Evolutionary conservation across 2,329 filamentous ascomycete genomes (phyloP).

Genomic region (Colletotrichum liriopes): DNA sequence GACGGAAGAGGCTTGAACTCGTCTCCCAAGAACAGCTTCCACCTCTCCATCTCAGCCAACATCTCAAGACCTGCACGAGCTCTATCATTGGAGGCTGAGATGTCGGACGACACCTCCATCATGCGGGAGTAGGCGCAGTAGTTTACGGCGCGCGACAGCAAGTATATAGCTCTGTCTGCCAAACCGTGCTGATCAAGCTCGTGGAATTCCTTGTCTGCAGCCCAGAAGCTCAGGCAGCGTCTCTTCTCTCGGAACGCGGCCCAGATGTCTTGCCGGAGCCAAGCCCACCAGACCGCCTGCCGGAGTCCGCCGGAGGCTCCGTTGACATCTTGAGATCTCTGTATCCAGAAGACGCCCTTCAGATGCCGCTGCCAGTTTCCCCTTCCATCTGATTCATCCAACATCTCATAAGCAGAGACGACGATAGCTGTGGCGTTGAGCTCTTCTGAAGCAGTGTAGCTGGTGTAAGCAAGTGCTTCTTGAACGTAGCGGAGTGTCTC

Average conservation of each 20-base stretch:
- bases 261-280: conserved; percentile 78
- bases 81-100: conserved; percentile 31
- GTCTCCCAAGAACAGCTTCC: conserved; percentile 52
- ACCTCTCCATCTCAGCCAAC: conserved; percentile 49
- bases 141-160: conserved; percentile 71
- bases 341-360: conserved; percentile 77
- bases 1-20: conserved; percentile 60
- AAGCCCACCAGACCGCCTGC: conserved; percentile 76
- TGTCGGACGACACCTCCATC: conserved; percentile 34
- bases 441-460: conserved; percentile 71
- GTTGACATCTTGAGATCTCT: conserved; percentile 73
- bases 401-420: conserved; percentile 77
- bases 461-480: conserved; percentile 70
- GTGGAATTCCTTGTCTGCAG: conserved; percentile 63
- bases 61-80: conserved; percentile 45
- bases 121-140: conserved; percentile 64
- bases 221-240: conserved; percentile 72
- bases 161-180: conserved; percentile 67
- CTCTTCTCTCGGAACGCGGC: conserved; percentile 73
- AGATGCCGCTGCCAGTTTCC: conserved; percentile 73
- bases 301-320: conserved; percentile 71
- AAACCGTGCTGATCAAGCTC: conserved; percentile 68
- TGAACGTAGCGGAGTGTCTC: conserved; percentile 75
- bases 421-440: conserved; percentile 72
- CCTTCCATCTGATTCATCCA: conserved; percentile 69